These are phyloP conservation scores for Sporothrix globosa DNA, from an alignment of 2,329 filamentous ascomycete genomes.

Conservation along the genomic window DNA sequence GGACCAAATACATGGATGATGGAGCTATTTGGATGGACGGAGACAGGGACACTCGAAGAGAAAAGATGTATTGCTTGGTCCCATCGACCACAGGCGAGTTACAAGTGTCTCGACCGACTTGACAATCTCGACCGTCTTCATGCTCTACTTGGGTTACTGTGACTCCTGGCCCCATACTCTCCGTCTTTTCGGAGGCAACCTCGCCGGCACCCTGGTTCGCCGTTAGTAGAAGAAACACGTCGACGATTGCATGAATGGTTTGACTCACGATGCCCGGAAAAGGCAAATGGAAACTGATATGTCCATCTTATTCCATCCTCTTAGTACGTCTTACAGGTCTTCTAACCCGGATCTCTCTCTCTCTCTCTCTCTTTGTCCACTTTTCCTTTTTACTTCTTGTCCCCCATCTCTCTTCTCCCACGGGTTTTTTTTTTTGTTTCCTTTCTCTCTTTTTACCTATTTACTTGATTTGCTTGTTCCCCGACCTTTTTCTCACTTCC, in stretches of 20 bases:
- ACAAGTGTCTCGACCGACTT: background rate
- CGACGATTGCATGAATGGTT: conserved; percentile 14
- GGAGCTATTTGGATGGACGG: too few species aligned
- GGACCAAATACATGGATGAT: background rate
- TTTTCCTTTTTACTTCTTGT: conserved; percentile 34
- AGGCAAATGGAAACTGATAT: background rate
- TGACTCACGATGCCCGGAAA: conserved; percentile 23
- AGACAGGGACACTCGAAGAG: background rate
- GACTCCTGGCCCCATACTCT: background rate
- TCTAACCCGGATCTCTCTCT: conserved; percentile 2
- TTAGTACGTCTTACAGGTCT: background rate
- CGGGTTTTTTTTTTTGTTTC: conserved; percentile 34
- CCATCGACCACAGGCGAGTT: background rate
- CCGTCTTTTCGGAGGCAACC: background rate
- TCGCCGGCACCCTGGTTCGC: background rate
- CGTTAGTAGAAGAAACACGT: background rate
- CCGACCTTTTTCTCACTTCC: background rate
- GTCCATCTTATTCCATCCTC: background rate
- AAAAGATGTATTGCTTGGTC: background rate
- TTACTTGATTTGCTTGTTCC: conserved; percentile 34
- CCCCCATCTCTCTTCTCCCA: conserved; percentile 35
- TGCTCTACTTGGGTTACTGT: conserved; percentile 5
- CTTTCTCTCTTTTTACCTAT: conserved; percentile 37
- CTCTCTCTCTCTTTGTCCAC: background rate
- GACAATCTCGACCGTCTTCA: background rate